Base-by-base conservation (phyloP, 768 basidiomycete genomes). In the Russula lepida region DNA sequence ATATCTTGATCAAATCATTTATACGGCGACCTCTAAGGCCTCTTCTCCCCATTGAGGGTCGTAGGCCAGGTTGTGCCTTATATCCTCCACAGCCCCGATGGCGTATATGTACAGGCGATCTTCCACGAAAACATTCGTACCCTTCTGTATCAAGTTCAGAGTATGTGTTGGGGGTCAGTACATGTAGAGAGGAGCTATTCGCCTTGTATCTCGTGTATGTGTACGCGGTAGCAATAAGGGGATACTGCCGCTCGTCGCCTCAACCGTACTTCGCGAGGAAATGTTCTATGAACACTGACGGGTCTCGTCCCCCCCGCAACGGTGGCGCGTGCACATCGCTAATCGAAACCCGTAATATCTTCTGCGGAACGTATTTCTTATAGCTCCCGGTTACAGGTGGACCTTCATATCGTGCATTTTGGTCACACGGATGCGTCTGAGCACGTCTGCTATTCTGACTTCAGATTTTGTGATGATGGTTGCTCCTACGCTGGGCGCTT, bases 1-100 rank as follows among this genome's bases (percentile, higher is more conserved):
- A 58, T 62, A 62, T 62, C 61, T 62, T 52, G 61, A 62, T 62
- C 56, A 49, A 28, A 62, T 62, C 52, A 58, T 58, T 58, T 58
- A 48, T 47, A 39, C 61, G 61, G 61, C 56, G 61, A 62, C 56
- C 46, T 54, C 21, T 41, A 51, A 47, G 57, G 25, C 56, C 56
- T 54, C 56, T 46, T 47, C 28, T 54, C 56, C 39, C 56, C 17
- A 5, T 62, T 35, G 25, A 44, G 19, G 60, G 60, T 15, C 47
- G 30, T 30, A 48, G 43, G 43, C 39, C 39, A 30, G 33, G 44
- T 57, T 46, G 19, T 50, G 27, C 55, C 55, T 57, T 62, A 57
- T 41, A 37, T 48, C 56, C 15, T 49, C 43, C 51, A 41, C 30
- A 47, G 37, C 28, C 51, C 52, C 44, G 44, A 62, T 30, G 46